These are phyloP conservation scores for Xylariaceae sp. DNA, from an alignment of 2,329 filamentous ascomycete genomes.

Conservation along the genomic window DNA sequence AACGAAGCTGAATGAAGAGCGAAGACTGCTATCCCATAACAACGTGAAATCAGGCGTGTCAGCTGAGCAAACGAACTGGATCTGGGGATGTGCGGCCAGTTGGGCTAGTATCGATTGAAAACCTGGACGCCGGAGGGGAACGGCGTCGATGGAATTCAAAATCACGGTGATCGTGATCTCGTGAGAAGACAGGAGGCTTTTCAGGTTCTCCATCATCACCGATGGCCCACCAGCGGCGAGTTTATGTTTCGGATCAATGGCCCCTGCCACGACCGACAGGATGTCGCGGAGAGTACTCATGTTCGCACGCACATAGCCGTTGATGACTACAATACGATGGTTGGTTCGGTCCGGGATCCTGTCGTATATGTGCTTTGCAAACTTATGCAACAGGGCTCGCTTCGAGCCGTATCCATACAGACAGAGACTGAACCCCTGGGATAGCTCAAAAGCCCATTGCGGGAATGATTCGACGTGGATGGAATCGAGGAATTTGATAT, in stretches of 20 bases:
- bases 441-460: conserved; percentile 89
- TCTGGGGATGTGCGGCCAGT: conserved; percentile 65
- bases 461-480: conserved; percentile 77
- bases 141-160: conserved; percentile 82
- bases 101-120: conserved; percentile 70
- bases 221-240: conserved; percentile 58
- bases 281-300: conserved; percentile 64
- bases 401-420: conserved; percentile 94
- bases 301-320: conserved; percentile 65
- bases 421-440: conserved; percentile 81
- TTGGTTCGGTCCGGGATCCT: conserved; percentile 34
- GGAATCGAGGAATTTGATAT: conserved; percentile 65
- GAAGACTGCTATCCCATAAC: conserved; percentile 84
- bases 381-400: conserved; percentile 64
- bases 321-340: conserved; percentile 72
- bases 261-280: conserved; percentile 60
- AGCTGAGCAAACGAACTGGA: conserved; percentile 72
- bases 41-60: conserved; percentile 85
- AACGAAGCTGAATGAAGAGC: conserved; percentile 75
- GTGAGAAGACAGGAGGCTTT: conserved; percentile 53
- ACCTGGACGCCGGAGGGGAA: conserved; percentile 64
- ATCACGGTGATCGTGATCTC: conserved; percentile 57
- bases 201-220: conserved; percentile 62
- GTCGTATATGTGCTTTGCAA: conserved; percentile 65
- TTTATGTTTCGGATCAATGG: conserved; percentile 49